These are phyloP conservation scores for Trichaptum fuscoviolaceum DNA, from an alignment of 768 basidiomycete genomes.

Conservation along the genomic window DNA sequence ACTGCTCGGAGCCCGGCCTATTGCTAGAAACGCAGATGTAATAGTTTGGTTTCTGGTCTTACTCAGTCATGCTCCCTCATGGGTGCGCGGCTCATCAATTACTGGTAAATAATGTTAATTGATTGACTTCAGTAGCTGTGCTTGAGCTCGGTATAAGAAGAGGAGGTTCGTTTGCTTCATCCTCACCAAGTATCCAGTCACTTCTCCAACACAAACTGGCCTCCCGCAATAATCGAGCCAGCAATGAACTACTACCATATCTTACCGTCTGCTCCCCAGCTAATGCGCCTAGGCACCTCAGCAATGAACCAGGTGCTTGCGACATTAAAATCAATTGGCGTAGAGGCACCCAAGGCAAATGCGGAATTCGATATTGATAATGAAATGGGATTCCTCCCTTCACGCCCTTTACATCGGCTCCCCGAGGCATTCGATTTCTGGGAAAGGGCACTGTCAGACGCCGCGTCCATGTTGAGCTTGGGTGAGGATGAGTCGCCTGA, in stretches of 20 bases:
- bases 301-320: slow-evolving; percentile 40
- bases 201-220: not conserved
- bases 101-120: not conserved
- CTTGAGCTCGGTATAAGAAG: not conserved
- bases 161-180: not conserved
- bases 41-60: not conserved
- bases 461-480: slow-evolving; percentile 46
- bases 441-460: slow-evolving; percentile 62
- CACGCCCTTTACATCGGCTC: slow-evolving; percentile 53
- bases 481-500: slow-evolving; percentile 51
- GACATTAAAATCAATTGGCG: slow-evolving; percentile 20
- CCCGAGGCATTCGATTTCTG: slow-evolving; percentile 52
- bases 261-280: slow-evolving; percentile 48
- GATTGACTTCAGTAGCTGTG: not conserved
- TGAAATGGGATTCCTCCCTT: slow-evolving; percentile 82
- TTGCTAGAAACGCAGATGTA: not conserved
- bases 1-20: not conserved
- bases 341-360: slow-evolving; percentile 6
- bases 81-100: not conserved
- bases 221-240: not conserved
- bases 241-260: slow-evolving; percentile 26
- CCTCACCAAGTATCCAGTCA: not conserved
- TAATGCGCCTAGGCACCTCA: slow-evolving; percentile 43
- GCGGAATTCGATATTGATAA: slow-evolving; percentile 48
- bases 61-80: not conserved